Evolutionary conservation across 225 moss, liverwort and hornwort species (phyloP).

Genomic region (Antitrichia curtipendula): DNA sequence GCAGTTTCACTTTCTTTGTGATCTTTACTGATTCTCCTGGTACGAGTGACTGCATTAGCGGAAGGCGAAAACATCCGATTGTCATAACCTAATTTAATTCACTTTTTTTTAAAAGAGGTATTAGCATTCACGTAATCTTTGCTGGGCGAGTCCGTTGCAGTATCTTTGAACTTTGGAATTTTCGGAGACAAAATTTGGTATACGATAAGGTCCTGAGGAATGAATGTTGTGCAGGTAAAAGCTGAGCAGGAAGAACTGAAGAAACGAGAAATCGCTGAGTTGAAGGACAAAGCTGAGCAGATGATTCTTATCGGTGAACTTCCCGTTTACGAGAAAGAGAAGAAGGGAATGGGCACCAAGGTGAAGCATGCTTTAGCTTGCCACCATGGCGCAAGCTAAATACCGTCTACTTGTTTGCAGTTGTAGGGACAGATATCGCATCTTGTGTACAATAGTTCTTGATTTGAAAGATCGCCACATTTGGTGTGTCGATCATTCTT

Average conservation of each 20-base stretch:
- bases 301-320: conserved; percentile 32
- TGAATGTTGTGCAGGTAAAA: conserved; percentile 3
- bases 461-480: background rate
- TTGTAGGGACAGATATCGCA: background rate
- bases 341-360: conserved; percentile 31
- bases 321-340: conserved; percentile 33
- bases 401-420: background rate
- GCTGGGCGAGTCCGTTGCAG: background rate
- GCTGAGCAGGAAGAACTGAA: conserved; percentile 35
- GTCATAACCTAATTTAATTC: too few species aligned
- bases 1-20: background rate
- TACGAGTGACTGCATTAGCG: background rate
- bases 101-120: background rate
- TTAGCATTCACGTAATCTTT: background rate
- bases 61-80: too few species aligned
- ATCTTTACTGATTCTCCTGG: background rate
- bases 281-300: conserved; percentile 42
- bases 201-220: background rate
- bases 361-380: conserved; percentile 23
- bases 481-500: background rate
- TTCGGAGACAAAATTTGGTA: background rate
- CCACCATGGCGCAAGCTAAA: background rate
- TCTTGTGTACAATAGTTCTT: background rate
- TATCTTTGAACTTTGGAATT: too few species aligned
- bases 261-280: conserved; percentile 32